These are phyloP conservation scores for Rhododendron kiyosumense DNA, from an alignment of 148 eudicot genomes.

Conservation along the genomic window DNA sequence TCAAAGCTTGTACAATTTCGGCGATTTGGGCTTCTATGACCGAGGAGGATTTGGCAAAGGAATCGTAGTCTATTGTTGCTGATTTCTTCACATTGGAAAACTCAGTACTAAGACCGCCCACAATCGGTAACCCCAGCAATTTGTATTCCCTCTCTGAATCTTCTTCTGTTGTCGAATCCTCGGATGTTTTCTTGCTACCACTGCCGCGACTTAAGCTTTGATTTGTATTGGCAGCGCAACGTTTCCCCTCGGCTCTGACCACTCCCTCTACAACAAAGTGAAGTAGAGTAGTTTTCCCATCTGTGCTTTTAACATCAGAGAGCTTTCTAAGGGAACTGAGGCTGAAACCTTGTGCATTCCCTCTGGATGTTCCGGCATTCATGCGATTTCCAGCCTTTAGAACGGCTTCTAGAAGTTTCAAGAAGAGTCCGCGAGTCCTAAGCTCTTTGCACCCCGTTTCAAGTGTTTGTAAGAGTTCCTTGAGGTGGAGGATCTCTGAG, in stretches of 20 bases:
- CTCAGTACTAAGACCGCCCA: slow-evolving; percentile 75
- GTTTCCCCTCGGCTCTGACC: slow-evolving; percentile 78
- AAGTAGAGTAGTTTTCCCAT: slow-evolving; percentile 79
- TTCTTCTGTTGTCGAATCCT: slow-evolving; percentile 33
- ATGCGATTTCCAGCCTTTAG: slow-evolving; percentile 87
- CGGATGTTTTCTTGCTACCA: not conserved
- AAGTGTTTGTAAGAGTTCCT: slow-evolving; percentile 42
- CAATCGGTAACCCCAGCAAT: slow-evolving; percentile 70
- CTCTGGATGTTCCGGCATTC: slow-evolving; percentile 83
- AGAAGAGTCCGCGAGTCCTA: slow-evolving; percentile 52
- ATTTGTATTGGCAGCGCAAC: slow-evolving; percentile 44
- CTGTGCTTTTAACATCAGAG: slow-evolving; percentile 78
- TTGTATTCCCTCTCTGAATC: slow-evolving; percentile 65
- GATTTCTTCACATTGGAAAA: slow-evolving; percentile 67
- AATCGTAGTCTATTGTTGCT: slow-evolving; percentile 57
- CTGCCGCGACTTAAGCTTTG: slow-evolving; percentile 27
- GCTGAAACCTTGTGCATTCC: slow-evolving; percentile 84
- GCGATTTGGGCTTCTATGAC: slow-evolving; percentile 26
- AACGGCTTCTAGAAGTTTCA: slow-evolving; percentile 83
- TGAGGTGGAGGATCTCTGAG: slow-evolving; percentile 45
- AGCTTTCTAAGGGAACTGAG: slow-evolving; percentile 64
- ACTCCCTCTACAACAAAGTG: slow-evolving; percentile 88
- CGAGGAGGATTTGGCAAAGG: slow-evolving; percentile 25
- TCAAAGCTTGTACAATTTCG: slow-evolving; percentile 39
- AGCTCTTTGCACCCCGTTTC: slow-evolving; percentile 75